Conservation (phyloP, 2,329 filamentous ascomycete species). For the Hypoxylon sp. region DNA sequence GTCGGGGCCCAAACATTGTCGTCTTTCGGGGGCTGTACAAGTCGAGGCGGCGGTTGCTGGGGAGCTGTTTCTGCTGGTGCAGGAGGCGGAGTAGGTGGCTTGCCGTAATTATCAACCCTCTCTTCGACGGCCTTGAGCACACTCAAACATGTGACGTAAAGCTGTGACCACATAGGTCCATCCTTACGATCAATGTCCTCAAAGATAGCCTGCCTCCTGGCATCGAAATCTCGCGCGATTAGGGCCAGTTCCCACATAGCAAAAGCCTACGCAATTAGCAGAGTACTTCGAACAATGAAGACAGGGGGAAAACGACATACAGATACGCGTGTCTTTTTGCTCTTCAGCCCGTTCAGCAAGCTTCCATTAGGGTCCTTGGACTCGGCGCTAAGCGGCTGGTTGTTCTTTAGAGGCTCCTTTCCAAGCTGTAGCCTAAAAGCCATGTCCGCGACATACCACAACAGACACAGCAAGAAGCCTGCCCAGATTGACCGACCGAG, state of each 20-base stretch:
- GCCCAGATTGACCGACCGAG: constrained; percentile 68
- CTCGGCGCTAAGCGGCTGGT: constrained; percentile 83
- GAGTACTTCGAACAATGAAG: background rate
- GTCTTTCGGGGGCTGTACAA: constrained; percentile 57
- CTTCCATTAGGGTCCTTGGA: constrained; percentile 94
- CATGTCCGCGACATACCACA: constrained; percentile 83
- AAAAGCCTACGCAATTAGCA: constrained; percentile 68
- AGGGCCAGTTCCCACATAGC: constrained; percentile 91
- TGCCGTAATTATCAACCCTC: constrained; percentile 73
- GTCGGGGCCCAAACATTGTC: constrained; percentile 60
- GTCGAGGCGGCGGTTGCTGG: constrained; percentile 51
- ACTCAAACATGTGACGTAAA: constrained; percentile 76
- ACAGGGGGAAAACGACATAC: constrained; percentile 56
- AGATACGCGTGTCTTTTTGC: constrained; percentile 81
- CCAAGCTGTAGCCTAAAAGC: constrained; percentile 85
- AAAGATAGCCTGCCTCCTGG: constrained; percentile 85
- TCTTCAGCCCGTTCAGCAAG: constrained; percentile 83
- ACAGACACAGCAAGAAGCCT: constrained; percentile 73
- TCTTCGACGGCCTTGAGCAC: constrained; percentile 74
- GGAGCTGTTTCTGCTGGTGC: constrained; percentile 37
- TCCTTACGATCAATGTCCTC: constrained; percentile 86
- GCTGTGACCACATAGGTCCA: constrained; percentile 84
- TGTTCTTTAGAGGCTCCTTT: constrained; percentile 84
- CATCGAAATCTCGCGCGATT: constrained; percentile 79
- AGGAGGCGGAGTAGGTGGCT: constrained; percentile 55